phyloP scores from a whole-genome alignment of 1,284 basidiomycete species.

The Peniophora sp. region DNA sequence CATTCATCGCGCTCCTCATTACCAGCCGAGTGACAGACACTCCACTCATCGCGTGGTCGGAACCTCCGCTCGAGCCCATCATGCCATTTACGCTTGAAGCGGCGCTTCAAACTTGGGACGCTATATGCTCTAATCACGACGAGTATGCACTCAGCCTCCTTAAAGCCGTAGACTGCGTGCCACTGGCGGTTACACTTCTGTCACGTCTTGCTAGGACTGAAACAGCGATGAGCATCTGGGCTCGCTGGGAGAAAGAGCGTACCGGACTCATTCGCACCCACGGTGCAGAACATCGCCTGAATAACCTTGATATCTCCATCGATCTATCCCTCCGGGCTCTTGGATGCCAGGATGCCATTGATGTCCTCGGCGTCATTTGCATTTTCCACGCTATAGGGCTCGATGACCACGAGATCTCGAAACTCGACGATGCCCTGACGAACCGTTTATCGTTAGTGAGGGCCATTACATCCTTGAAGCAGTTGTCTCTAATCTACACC shows the following conservation, averaged over 20 bases:
- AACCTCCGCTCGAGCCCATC: neutral
- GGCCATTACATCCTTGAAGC: neutral
- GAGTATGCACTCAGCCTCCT: neutral
- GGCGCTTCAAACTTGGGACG: neutral
- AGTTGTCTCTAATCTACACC: neutral
- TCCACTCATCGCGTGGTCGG: neutral
- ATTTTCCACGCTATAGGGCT: neutral
- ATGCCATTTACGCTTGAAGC: neutral
- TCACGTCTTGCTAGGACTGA: neutral
- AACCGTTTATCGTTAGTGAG: neutral
- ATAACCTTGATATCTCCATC: neutral
- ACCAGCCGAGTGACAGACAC: neutral
- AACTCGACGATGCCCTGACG: neutral
- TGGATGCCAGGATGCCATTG: neutral
- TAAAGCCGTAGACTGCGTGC: neutral
- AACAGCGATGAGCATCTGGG: neutral
- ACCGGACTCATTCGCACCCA: neutral
- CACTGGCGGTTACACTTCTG: constrained; percentile 1
- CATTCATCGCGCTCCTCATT: neutral
- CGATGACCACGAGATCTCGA: neutral
- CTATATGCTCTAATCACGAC: neutral
- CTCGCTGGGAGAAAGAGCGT: neutral
- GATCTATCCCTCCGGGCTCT: neutral
- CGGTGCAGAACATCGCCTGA: neutral
- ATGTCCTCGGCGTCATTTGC: neutral